These are phyloP conservation scores for Hygrophorus pudorinus DNA, from an alignment of 768 basidiomycete genomes.

Conservation along the genomic window DNA sequence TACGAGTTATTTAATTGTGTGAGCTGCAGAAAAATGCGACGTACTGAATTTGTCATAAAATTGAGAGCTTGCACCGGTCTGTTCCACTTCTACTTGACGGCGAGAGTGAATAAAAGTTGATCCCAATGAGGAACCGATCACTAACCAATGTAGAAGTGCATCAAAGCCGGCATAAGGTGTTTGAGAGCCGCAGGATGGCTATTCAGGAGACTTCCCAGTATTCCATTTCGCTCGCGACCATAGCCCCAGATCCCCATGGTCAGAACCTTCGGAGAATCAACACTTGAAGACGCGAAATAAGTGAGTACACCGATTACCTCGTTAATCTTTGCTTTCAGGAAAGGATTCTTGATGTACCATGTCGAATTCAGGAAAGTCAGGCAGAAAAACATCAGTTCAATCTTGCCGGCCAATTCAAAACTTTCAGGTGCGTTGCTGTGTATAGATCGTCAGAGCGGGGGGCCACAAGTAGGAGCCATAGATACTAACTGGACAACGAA, in stretches of 20 bases:
- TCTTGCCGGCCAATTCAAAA: constrained; percentile 76
- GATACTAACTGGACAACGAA: constrained; percentile 68
- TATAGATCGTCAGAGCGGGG: not conserved
- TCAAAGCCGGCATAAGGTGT: constrained; percentile 83
- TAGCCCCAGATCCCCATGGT: constrained; percentile 66
- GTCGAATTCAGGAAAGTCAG: constrained; percentile 90
- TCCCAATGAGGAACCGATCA: not conserved
- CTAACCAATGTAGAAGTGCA: constrained; percentile 90
- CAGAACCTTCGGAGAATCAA: constrained; percentile 38
- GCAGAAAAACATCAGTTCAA: constrained; percentile 77
- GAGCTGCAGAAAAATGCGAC: constrained; percentile 19
- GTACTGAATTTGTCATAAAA: constrained; percentile 97
- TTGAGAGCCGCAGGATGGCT: constrained; percentile 77
- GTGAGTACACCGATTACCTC: constrained; percentile 42
- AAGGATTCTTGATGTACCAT: constrained; percentile 98
- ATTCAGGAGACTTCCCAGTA: constrained; percentile 77
- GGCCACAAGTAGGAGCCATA: not conserved
- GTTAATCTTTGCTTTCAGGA: constrained; percentile 92
- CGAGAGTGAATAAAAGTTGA: not conserved
- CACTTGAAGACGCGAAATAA: not conserved
- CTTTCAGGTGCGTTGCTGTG: constrained; percentile 41
- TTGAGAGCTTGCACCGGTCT: constrained; percentile 94
- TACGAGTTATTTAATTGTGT: not conserved
- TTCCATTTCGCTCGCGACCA: constrained; percentile 54
- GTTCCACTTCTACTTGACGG: constrained; percentile 72